Conservation (phyloP, 2,329 filamentous ascomycete species). For the Monosporascus sp. region DNA sequence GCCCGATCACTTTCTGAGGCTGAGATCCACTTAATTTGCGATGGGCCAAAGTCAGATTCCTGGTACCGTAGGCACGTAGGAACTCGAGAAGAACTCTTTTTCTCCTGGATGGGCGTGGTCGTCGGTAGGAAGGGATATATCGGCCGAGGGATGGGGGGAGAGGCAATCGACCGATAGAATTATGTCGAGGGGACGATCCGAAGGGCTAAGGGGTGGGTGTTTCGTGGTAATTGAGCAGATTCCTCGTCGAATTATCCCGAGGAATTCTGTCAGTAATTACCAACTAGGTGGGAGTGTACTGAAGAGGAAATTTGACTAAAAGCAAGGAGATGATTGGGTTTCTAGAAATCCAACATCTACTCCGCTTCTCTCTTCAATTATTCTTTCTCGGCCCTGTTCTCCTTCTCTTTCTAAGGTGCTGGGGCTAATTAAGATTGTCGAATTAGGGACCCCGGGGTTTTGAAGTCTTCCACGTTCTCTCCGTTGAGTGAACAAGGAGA, state of each 20-base stretch:
- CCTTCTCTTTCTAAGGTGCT: slow-evolving; percentile 1
- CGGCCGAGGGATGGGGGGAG: slow-evolving; percentile 25
- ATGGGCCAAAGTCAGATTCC: slow-evolving; percentile 30
- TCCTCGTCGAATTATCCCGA: not conserved
- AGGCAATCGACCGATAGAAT: slow-evolving; percentile 4
- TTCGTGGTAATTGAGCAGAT: slow-evolving; percentile 1
- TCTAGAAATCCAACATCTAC: slow-evolving; percentile 5
- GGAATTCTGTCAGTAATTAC: slow-evolving; percentile 5
- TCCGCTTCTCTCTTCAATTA: slow-evolving; percentile 21
- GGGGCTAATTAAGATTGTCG: not conserved
- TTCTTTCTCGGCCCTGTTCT: slow-evolving; percentile 10
- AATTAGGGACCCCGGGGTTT: slow-evolving; percentile 10
- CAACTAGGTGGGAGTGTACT: slow-evolving; percentile 19
- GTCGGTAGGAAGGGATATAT: slow-evolving; percentile 11
- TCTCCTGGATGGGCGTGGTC: slow-evolving; percentile 15
- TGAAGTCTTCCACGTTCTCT: slow-evolving; percentile 28
- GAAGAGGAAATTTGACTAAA: slow-evolving; percentile 16
- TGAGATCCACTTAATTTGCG: slow-evolving; percentile 24
- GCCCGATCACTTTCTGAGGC: slow-evolving; percentile 24
- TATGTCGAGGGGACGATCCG: not conserved
- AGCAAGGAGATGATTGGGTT: slow-evolving; percentile 15
- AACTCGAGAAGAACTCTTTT: slow-evolving; percentile 16
- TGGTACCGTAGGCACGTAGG: slow-evolving; percentile 23
- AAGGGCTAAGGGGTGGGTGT: slow-evolving; percentile 1
- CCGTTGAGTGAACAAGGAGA: slow-evolving; percentile 33